phyloP scores from a whole-genome alignment of 805 yeast genomes.

The Lipomyces anomalus region DNA sequence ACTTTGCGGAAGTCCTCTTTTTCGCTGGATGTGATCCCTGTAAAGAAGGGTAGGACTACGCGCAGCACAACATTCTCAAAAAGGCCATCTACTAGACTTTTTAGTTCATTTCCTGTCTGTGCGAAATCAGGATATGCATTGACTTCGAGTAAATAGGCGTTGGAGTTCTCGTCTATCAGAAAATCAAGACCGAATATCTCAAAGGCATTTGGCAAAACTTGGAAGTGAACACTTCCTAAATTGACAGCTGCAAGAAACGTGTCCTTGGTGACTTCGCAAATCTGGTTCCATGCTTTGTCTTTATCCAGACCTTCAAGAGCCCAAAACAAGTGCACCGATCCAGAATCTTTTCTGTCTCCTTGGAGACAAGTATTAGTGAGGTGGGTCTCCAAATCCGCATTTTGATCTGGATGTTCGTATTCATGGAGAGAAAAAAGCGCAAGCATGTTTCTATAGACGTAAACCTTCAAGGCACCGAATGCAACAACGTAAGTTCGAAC shows the following conservation, averaged over 20 bases:
- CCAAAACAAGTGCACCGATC: conserved; percentile 61
- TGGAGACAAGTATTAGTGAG: conserved; percentile 93
- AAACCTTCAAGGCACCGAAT: conserved; percentile 67
- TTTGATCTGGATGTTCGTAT: conserved; percentile 40
- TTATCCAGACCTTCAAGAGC: conserved; percentile 33
- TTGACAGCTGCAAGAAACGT: conserved; percentile 73
- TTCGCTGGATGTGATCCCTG: too few relatives aligned
- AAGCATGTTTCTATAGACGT: conserved; percentile 72
- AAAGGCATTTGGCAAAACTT: conserved; percentile 60
- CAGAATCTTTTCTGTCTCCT: conserved; percentile 38
- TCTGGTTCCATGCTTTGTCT: conserved; percentile 44
- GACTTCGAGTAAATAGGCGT: conserved; percentile 69
- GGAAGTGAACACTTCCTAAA: conserved; percentile 79
- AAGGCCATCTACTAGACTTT: conserved; percentile 44
- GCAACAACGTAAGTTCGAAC: conserved; percentile 78
- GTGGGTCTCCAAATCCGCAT: conserved; percentile 59
- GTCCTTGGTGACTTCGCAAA: conserved; percentile 60
- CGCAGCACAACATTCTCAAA: conserved; percentile 12
- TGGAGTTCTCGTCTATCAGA: conserved; percentile 51
- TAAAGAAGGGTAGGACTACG: conserved; percentile 19
- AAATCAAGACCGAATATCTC: conserved; percentile 90
- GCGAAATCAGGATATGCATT: conserved; percentile 95
- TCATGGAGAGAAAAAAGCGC: conserved; percentile 66
- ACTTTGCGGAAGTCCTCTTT: too few relatives aligned
- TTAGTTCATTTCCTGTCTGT: conserved; percentile 81